These are phyloP conservation scores for Podaxis sp. DNA, from an alignment of 768 basidiomycete species.

Conservation along the genomic window DNA sequence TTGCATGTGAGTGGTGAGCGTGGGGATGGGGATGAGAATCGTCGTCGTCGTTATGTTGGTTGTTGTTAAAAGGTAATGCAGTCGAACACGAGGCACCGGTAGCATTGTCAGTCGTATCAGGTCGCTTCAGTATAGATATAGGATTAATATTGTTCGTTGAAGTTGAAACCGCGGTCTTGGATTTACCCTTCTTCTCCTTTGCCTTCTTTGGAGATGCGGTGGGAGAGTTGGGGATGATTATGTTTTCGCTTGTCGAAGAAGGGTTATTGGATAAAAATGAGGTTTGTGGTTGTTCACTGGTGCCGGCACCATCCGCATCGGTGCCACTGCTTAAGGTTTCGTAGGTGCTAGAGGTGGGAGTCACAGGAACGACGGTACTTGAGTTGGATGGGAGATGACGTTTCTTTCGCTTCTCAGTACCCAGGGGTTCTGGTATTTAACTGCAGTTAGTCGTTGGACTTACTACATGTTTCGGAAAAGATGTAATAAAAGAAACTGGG, in stretches of 20 bases:
- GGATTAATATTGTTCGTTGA: background rate
- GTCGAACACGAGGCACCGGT: background rate
- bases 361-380: background rate
- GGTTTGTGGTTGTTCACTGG: background rate
- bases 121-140: slow-evolving; percentile 7
- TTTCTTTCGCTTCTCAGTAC: background rate
- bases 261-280: background rate
- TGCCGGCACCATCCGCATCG: background rate
- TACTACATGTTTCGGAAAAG: background rate
- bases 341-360: background rate
- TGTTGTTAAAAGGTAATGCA: background rate
- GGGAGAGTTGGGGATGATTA: background rate
- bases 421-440: slow-evolving; percentile 1
- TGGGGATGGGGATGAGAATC: too few relatives aligned
- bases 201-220: background rate
- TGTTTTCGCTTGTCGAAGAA: background rate
- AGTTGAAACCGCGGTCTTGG: background rate
- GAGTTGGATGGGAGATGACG: background rate
- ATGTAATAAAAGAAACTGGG: background rate
- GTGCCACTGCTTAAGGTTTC: background rate
- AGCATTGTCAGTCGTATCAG: background rate
- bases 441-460: slow-evolving; percentile 1
- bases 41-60: too few relatives aligned
- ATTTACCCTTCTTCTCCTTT: background rate
- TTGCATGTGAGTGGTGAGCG: too few relatives aligned